These are phyloP conservation scores for Lachnellula cervina DNA, from an alignment of 2,329 filamentous ascomycete genomes.

Conservation along the genomic window DNA sequence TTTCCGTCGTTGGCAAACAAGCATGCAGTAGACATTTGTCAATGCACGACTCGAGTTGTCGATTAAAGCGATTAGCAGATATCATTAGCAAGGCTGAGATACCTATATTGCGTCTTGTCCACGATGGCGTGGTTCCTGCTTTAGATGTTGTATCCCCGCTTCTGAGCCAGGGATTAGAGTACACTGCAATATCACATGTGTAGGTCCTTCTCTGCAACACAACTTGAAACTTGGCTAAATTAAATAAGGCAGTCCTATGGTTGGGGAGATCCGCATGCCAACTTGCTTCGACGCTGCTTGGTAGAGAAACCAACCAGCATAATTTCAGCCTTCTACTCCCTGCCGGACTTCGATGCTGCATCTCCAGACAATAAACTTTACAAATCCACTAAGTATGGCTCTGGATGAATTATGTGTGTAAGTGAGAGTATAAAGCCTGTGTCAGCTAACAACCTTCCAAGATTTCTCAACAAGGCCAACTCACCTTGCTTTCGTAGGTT, in stretches of 20 bases:
- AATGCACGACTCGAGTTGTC: conserved; percentile 1
- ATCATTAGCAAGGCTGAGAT: conserved; percentile 8
- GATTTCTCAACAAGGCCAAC: not conserved
- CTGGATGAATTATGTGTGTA: conserved; percentile 12
- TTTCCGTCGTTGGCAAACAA: not conserved
- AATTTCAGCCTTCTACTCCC: conserved; percentile 2
- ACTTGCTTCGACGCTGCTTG: conserved; percentile 6
- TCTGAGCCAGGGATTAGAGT: conserved; percentile 3
- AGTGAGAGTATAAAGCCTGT: not conserved
- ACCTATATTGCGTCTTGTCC: conserved; percentile 4
- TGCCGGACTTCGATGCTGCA: conserved; percentile 8
- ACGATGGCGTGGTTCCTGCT: not conserved
- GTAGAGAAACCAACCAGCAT: conserved; percentile 1
- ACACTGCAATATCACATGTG: conserved; percentile 13
- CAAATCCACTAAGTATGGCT: conserved; percentile 5
- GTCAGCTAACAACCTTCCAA: not conserved
- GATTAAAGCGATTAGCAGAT: not conserved
- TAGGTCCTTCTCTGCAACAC: not conserved
- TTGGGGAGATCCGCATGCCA: conserved; percentile 9
- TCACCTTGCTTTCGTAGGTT: not conserved
- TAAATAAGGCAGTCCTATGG: conserved; percentile 1
- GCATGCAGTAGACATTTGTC: conserved; percentile 8
- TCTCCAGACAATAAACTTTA: conserved; percentile 2
- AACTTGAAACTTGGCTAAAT: not conserved
- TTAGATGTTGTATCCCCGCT: not conserved